phyloP scores from a whole-genome alignment of 2,329 filamentous ascomycete genomes.

The Corniculantispora saksenae region DNA sequence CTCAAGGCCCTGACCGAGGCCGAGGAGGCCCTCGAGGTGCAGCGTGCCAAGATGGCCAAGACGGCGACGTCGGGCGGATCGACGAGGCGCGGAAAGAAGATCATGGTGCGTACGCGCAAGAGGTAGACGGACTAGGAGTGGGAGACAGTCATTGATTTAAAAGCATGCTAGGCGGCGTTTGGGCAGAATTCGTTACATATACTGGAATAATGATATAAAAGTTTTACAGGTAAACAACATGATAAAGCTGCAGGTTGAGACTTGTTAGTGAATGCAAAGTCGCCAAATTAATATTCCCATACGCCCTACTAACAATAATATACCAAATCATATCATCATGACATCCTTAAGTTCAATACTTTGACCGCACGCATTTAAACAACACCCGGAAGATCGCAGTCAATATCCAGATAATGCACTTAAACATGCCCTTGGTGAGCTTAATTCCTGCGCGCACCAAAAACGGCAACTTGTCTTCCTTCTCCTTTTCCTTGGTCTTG shows the following conservation, averaged over 20 bases:
- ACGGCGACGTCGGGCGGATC: slow-evolving; percentile 59
- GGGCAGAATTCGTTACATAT: background rate
- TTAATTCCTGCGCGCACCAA: slow-evolving; percentile 51
- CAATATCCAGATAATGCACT: slow-evolving; percentile 59
- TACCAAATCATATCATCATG: slow-evolving; percentile 5
- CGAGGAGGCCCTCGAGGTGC: slow-evolving; percentile 58
- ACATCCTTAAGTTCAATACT: slow-evolving; percentile 33
- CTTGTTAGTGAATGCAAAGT: background rate
- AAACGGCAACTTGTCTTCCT: slow-evolving; percentile 52
- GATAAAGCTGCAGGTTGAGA: background rate
- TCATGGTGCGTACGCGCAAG: slow-evolving; percentile 64
- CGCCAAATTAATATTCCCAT: slow-evolving; percentile 5
- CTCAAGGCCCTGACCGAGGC: slow-evolving; percentile 55
- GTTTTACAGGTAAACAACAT: background rate
- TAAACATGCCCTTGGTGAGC: slow-evolving; percentile 54
- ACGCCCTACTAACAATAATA: slow-evolving; percentile 3
- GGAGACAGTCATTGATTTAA: background rate
- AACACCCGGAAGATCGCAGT: slow-evolving; percentile 54
- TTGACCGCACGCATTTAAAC: slow-evolving; percentile 51
- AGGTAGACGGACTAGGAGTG: slow-evolving; percentile 39
- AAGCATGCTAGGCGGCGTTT: slow-evolving; percentile 13
- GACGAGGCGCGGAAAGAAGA: slow-evolving; percentile 62
- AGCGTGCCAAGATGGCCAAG: slow-evolving; percentile 66
- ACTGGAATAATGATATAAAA: background rate
- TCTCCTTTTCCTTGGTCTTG: slow-evolving; percentile 39